Evolutionary conservation across 2,329 filamentous ascomycete genomes (phyloP).

Genomic region (Hymenoscyphus scutula): DNA sequence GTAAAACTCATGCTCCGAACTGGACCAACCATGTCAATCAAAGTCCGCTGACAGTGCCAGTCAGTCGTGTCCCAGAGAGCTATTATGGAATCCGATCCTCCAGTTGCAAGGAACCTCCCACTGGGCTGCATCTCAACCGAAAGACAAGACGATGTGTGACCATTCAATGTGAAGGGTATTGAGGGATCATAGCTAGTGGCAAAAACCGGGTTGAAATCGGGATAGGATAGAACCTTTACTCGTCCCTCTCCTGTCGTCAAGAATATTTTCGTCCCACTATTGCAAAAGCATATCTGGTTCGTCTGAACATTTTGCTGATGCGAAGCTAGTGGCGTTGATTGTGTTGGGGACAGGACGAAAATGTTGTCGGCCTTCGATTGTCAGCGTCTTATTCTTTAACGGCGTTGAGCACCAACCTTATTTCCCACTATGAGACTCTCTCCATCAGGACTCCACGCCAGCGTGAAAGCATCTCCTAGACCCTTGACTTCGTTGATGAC

Average conservation of each 20-base stretch:
- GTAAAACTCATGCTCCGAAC: conserved; percentile 71
- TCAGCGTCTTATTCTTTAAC: conserved; percentile 12
- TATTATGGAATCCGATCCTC: conserved; percentile 72
- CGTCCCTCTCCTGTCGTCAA: conserved; percentile 69
- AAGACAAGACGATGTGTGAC: conserved; percentile 71
- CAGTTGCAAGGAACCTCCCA: conserved; percentile 69
- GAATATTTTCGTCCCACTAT: conserved; percentile 68
- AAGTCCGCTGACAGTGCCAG: conserved; percentile 72
- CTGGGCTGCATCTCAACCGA: conserved; percentile 68
- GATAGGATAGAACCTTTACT: conserved; percentile 68
- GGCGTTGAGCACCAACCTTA: conserved; percentile 54
- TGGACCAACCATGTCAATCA: conserved; percentile 66
- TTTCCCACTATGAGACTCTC: conserved; percentile 68
- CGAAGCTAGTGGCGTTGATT: conserved; percentile 53
- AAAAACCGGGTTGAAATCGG: conserved; percentile 56
- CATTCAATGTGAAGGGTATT: conserved; percentile 60
- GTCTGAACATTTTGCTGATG: conserved; percentile 63
- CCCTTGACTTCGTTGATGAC: conserved; percentile 68
- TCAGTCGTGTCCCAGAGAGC: conserved; percentile 75
- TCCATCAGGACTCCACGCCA: conserved; percentile 74
- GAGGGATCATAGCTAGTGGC: conserved; percentile 45
- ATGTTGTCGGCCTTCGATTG: conserved; percentile 55
- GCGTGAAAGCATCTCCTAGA: conserved; percentile 64
- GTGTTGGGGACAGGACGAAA: conserved; percentile 59
- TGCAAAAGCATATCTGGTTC: conserved; percentile 73